These are phyloP conservation scores for Ogataea nitratoaversa DNA, from an alignment of 805 yeast species.

Conservation along the genomic window DNA sequence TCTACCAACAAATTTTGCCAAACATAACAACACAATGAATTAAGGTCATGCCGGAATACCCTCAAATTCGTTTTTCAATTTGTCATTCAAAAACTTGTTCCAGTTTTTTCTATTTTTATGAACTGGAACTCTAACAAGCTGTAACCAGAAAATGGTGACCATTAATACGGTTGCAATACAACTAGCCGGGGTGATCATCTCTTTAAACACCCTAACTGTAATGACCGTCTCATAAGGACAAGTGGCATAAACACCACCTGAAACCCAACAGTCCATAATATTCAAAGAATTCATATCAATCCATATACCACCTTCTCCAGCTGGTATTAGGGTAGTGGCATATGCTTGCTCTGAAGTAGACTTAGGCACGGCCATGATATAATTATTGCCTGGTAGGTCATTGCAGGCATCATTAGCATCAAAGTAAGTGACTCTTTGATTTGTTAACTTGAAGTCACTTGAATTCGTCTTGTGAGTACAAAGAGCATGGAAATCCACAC, in stretches of 20 bases:
- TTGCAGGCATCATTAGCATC: constrained; percentile 31
- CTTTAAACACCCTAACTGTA: constrained; percentile 51
- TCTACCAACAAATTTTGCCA: too few relatives aligned
- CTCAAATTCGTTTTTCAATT: constrained; percentile 64
- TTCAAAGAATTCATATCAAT: constrained; percentile 77
- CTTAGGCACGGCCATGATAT: constrained; percentile 43
- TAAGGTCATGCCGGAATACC: constrained; percentile 73
- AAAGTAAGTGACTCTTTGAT: constrained; percentile 39
- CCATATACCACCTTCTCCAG: constrained; percentile 52
- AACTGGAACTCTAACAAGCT: constrained; percentile 60
- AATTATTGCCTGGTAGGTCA: constrained; percentile 27
- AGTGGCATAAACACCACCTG: constrained; percentile 69
- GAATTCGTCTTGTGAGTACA: constrained; percentile 46
- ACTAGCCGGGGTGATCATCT: constrained; percentile 64
- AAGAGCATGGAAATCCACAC: constrained; percentile 43
- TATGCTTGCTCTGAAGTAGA: constrained; percentile 43
- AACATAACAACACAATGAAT: too few relatives aligned
- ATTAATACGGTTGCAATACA: constrained; percentile 53
- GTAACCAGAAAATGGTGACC: constrained; percentile 48
- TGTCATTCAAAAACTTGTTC: constrained; percentile 52
- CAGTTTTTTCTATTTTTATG: constrained; percentile 66
- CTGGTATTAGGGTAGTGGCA: constrained; percentile 19
- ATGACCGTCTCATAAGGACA: constrained; percentile 73
- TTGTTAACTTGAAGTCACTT: constrained; percentile 41
- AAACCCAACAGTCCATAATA: constrained; percentile 74